These are phyloP conservation scores for Cryptococcus sp. DNA, from an alignment of 1,284 basidiomycete species.

Conservation along the genomic window DNA sequence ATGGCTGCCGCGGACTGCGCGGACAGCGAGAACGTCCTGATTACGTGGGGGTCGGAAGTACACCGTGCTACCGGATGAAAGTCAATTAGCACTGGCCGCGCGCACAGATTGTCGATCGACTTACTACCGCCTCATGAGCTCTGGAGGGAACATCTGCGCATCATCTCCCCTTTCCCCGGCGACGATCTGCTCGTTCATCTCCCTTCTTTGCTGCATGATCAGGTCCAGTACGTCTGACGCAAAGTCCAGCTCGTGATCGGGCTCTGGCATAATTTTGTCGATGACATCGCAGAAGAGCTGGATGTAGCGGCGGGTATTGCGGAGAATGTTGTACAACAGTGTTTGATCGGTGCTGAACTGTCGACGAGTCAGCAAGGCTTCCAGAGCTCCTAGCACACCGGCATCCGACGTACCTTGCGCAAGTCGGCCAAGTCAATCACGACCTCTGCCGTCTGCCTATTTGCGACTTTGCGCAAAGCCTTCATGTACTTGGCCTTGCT, in stretches of 20 bases:
- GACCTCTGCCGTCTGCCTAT: slow-evolving; percentile 60
- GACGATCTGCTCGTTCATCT: slow-evolving; percentile 74
- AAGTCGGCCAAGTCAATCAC: slow-evolving; percentile 54
- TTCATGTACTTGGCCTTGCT: slow-evolving; percentile 79
- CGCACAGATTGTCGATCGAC: slow-evolving; percentile 50
- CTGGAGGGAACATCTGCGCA: slow-evolving; percentile 72
- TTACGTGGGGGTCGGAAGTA: slow-evolving; percentile 84
- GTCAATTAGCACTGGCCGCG: neutral
- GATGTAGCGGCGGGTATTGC: slow-evolving; percentile 88
- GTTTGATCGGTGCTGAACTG: slow-evolving; percentile 61
- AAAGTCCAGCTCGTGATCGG: slow-evolving; percentile 83
- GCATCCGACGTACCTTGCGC: slow-evolving; percentile 37
- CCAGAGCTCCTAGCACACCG: neutral
- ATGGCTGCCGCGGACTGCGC: slow-evolving; percentile 81
- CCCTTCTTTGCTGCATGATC: slow-evolving; percentile 86
- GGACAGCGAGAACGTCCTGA: slow-evolving; percentile 74
- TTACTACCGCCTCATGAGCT: slow-evolving; percentile 90
- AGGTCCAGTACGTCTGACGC: slow-evolving; percentile 92
- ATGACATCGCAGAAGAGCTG: slow-evolving; percentile 87
- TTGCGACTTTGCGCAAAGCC: slow-evolving; percentile 88
- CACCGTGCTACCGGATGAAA: slow-evolving; percentile 66
- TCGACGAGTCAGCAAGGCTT: neutral
- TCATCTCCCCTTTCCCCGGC: slow-evolving; percentile 57
- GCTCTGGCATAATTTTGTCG: slow-evolving; percentile 81
- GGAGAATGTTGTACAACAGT: slow-evolving; percentile 72